Percentiles rank a stretch among this genome's conserved stretches.
These are phyloP conservation scores for Phytophthora brassicae DNA, from an alignment of 352 stramenopile genomes.

Conservation along the genomic window DNA sequence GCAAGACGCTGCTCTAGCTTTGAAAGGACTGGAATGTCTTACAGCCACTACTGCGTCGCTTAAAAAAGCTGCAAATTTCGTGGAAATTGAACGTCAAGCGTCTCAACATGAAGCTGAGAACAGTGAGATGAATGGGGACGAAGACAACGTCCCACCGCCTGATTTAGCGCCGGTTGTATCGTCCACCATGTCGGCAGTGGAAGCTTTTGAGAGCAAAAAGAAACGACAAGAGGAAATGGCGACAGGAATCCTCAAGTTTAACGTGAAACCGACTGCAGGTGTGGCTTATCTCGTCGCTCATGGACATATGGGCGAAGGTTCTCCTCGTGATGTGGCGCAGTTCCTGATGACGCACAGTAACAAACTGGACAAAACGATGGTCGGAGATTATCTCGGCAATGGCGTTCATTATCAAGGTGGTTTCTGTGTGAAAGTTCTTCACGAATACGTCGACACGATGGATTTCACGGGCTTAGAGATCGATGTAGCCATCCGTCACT, in stretches of 20 bases:
- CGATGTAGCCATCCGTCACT: slow-evolving; percentile 97
- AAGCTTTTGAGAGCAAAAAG: slow-evolving; percentile 97
- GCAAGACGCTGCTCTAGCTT: slow-evolving; percentile 71
- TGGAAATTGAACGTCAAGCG: slow-evolving; percentile 60
- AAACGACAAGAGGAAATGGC: slow-evolving; percentile 96
- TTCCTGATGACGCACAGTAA: slow-evolving; percentile 93
- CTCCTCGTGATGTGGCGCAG: slow-evolving; percentile 91
- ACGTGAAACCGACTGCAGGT: slow-evolving; percentile 92
- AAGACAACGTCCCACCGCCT: slow-evolving; percentile 38
- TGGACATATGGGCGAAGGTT: slow-evolving; percentile 91
- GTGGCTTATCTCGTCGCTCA: slow-evolving; percentile 91
- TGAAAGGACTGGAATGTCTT: slow-evolving; percentile 92
- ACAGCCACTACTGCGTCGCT: slow-evolving; percentile 92
- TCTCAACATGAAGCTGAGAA: slow-evolving; percentile 33
- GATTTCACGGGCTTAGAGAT: slow-evolving; percentile 96
- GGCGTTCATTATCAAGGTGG: slow-evolving; percentile 95
- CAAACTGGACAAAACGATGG: slow-evolving; percentile 95
- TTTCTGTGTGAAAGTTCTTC: slow-evolving; percentile 92
- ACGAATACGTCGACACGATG: slow-evolving; percentile 96
- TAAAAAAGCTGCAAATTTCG: slow-evolving; percentile 87
- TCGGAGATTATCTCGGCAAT: slow-evolving; percentile 98
- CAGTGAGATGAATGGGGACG: slow-evolving; percentile 45
- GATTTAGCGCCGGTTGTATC: slow-evolving; percentile 31
- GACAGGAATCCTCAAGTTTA: slow-evolving; percentile 98
- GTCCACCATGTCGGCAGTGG: slow-evolving; percentile 81